These are phyloP conservation scores for Penicillium paneum DNA, from an alignment of 2,329 filamentous ascomycete genomes.

Conservation along the genomic window DNA sequence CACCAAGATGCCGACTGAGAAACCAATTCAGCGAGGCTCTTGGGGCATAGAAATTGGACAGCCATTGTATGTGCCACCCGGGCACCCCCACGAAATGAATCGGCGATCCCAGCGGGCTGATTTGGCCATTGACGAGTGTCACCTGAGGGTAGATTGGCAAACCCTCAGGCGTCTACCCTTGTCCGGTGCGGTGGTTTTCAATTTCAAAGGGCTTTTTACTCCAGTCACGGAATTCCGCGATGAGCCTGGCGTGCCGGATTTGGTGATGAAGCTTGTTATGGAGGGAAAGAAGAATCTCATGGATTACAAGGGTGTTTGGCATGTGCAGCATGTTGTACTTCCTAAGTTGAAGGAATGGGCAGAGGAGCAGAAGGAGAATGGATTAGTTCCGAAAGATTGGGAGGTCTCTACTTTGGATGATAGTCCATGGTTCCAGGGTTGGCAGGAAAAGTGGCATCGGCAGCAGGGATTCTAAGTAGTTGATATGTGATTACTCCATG, in stretches of 20 bases:
- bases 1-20: constrained; percentile 68
- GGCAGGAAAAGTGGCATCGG: constrained; percentile 70
- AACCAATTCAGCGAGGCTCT: constrained; percentile 77
- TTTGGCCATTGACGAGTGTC: constrained; percentile 58
- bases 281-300: constrained; percentile 69
- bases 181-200: constrained; percentile 74
- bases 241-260: constrained; percentile 68
- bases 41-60: constrained; percentile 77
- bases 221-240: constrained; percentile 65
- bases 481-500: neutral
- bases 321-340: constrained; percentile 69
- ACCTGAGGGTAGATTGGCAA: constrained; percentile 83
- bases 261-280: constrained; percentile 65
- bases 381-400: constrained; percentile 62
- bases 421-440: constrained; percentile 71
- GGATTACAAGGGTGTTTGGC: constrained; percentile 80
- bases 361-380: constrained; percentile 62
- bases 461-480: constrained; percentile 57
- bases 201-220: constrained; percentile 85
- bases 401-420: constrained; percentile 67
- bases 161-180: constrained; percentile 75
- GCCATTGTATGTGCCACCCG: constrained; percentile 71
- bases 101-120: constrained; percentile 57
- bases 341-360: constrained; percentile 63
- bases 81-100: constrained; percentile 61